Conservation (phyloP, 768 basidiomycete species). For the Cubamyces sp. region DNA sequence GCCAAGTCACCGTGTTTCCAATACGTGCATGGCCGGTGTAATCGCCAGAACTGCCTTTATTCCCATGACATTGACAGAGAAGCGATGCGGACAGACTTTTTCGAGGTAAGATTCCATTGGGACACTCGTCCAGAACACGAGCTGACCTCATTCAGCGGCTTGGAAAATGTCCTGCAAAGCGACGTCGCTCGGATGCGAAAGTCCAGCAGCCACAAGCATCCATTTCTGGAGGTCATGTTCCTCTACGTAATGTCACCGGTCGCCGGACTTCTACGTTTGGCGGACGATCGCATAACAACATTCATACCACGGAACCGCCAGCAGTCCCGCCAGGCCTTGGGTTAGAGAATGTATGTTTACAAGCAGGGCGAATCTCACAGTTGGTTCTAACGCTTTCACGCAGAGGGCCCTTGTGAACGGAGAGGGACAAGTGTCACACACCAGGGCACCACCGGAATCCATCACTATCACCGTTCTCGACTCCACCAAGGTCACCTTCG, state of each 20-base stretch:
- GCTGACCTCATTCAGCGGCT: too few relatives aligned
- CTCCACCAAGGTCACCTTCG: slow-evolving; percentile 58
- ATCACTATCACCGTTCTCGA: slow-evolving; percentile 48
- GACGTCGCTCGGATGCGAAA: too few relatives aligned
- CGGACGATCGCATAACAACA: background rate
- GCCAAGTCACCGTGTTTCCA: slow-evolving; percentile 5
- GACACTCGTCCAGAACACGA: background rate
- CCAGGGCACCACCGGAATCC: background rate
- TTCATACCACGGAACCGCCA: background rate
- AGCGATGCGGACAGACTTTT: background rate
- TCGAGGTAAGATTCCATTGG: background rate
- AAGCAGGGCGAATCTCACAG: background rate
- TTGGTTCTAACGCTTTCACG: background rate
- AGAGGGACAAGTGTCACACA: background rate
- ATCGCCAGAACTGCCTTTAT: slow-evolving; percentile 8
- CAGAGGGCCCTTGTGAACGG: background rate
- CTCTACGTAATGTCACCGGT: too few relatives aligned
- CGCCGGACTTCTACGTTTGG: background rate
- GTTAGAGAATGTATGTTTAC: slow-evolving; percentile 22
- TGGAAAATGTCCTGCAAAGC: too few relatives aligned
- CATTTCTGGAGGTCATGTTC: too few relatives aligned
- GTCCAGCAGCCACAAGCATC: too few relatives aligned
- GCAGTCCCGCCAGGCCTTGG: slow-evolving; percentile 32
- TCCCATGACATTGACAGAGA: slow-evolving; percentile 14
- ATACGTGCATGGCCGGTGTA: slow-evolving; percentile 12